Evolutionary conservation across 805 yeast genomes (phyloP).

Genomic region (Teunomyces tritomae): DNA sequence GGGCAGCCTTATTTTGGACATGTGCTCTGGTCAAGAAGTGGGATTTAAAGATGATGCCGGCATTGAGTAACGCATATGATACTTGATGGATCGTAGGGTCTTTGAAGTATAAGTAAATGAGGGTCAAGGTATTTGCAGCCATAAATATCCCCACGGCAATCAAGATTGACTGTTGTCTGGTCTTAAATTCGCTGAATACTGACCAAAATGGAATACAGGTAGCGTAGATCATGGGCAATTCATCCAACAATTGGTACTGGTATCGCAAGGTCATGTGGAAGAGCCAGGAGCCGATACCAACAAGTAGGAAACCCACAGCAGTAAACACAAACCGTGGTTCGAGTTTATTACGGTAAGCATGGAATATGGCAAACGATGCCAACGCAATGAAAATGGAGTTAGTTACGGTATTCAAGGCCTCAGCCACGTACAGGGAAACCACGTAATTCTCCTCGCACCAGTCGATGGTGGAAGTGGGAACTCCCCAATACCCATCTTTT

Average conservation of each 20-base stretch:
- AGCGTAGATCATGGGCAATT: conserved; percentile 96
- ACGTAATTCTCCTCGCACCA: conserved; percentile 99
- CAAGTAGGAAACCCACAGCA: conserved; percentile 78
- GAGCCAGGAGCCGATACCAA: conserved; percentile 91
- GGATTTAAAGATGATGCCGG: conserved; percentile 65
- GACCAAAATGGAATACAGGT: conserved; percentile 94
- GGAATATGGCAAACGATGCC: conserved; percentile 63
- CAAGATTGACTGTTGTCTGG: conserved; percentile 34
- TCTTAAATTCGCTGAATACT: conserved; percentile 59
- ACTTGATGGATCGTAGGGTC: conserved; percentile 89
- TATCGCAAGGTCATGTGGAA: conserved; percentile 95
- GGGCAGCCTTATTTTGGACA: conserved; percentile 50
- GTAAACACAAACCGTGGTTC: conserved; percentile 71
- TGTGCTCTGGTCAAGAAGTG: conserved; percentile 47
- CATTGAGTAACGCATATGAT: conserved; percentile 76
- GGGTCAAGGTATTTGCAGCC: conserved; percentile 64
- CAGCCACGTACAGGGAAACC: conserved; percentile 82
- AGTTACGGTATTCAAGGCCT: conserved; percentile 82
- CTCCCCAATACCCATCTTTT: conserved; percentile 71
- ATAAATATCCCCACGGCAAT: conserved; percentile 48
- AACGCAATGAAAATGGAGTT: conserved; percentile 53
- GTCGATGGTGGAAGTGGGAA: conserved; percentile 90
- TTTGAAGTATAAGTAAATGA: conserved; percentile 65
- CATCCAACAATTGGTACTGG: conserved; percentile 89
- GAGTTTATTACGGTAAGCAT: conserved; percentile 56